Conservation (phyloP, 805 yeast species). For the Candida namnaoensis region DNA sequence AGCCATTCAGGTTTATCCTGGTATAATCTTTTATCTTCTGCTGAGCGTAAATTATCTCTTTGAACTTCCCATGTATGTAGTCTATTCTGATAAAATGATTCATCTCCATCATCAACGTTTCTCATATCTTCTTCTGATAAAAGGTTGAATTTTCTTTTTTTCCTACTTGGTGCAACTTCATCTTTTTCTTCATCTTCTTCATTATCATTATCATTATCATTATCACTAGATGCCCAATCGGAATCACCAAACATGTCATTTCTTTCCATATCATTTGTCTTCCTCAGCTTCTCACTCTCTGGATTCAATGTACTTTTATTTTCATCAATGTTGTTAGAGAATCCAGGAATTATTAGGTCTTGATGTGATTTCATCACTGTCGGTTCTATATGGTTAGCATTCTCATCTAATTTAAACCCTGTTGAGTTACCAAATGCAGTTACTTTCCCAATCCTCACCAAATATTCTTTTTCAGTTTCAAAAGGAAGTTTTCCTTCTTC, state of each 20-base stretch:
- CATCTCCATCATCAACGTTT: slow-evolving; percentile 78
- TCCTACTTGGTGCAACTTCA: slow-evolving; percentile 1
- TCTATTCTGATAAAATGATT: slow-evolving; percentile 49
- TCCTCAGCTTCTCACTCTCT: slow-evolving; percentile 5
- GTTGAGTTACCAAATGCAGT: slow-evolving; percentile 82
- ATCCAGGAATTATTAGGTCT: slow-evolving; percentile 16
- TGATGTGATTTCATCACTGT: slow-evolving; percentile 9
- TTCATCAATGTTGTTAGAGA: background rate
- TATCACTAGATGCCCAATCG: slow-evolving; percentile 4
- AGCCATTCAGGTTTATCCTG: slow-evolving; percentile 48
- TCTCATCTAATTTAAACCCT: slow-evolving; percentile 38
- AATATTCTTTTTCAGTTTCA: slow-evolving; percentile 74
- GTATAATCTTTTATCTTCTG: slow-evolving; percentile 11
- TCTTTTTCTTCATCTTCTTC: slow-evolving; percentile 16
- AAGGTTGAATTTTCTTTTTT: slow-evolving; percentile 7
- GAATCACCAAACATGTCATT: slow-evolving; percentile 3
- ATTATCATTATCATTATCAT: slow-evolving; percentile 15
- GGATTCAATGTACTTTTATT: slow-evolving; percentile 3
- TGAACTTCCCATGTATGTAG: slow-evolving; percentile 48
- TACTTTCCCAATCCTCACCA: slow-evolving; percentile 83
- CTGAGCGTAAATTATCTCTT: slow-evolving; percentile 36
- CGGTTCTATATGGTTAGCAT: slow-evolving; percentile 11
- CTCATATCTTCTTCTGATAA: slow-evolving; percentile 25
- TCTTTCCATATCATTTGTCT: slow-evolving; percentile 11
- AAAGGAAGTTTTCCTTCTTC: slow-evolving; percentile 35